Evolutionary conservation across 1,284 basidiomycete genomes (phyloP).

Genomic region (Rhodotorula sp.): DNA sequence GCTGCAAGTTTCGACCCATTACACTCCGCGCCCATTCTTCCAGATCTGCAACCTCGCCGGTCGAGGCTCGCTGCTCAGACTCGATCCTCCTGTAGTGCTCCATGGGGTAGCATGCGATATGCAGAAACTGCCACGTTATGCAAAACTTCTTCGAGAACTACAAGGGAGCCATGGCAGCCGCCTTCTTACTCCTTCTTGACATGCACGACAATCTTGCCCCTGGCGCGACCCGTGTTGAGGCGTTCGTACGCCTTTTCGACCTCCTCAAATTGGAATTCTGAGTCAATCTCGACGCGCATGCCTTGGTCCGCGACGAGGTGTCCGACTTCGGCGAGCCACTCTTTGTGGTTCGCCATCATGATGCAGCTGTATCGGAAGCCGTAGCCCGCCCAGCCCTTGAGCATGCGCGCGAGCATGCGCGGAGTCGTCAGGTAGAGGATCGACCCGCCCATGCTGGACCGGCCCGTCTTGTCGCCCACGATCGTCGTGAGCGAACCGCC

Average conservation of each 20-base stretch:
- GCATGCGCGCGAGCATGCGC: conserved; percentile 16
- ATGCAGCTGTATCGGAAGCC: conserved; percentile 43
- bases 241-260: conserved; percentile 61
- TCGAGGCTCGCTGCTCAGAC: too few species aligned
- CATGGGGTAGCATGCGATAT: too few species aligned
- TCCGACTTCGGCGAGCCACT: conserved; percentile 42
- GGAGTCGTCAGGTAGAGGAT: conserved; percentile 38
- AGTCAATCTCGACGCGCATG: conserved; percentile 58
- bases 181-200: conserved; percentile 18
- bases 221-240: conserved; percentile 58
- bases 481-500: conserved; percentile 28
- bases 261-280: conserved; percentile 60
- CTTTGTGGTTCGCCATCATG: conserved; percentile 33
- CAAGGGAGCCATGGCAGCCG: background rate
- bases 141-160: too few species aligned
- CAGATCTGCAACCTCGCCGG: too few species aligned
- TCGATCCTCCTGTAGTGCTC: too few species aligned
- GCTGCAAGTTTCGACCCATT: too few species aligned
- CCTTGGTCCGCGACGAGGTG: conserved; percentile 50
- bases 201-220: conserved; percentile 60
- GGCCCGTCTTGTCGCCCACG: conserved; percentile 37
- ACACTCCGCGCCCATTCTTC: too few species aligned
- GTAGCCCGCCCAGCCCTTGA: conserved; percentile 26
- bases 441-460: conserved; percentile 41
- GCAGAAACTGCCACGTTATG: too few species aligned